phyloP scores from a whole-genome alignment of 768 basidiomycete genomes.

The Clavaria fumosa region DNA sequence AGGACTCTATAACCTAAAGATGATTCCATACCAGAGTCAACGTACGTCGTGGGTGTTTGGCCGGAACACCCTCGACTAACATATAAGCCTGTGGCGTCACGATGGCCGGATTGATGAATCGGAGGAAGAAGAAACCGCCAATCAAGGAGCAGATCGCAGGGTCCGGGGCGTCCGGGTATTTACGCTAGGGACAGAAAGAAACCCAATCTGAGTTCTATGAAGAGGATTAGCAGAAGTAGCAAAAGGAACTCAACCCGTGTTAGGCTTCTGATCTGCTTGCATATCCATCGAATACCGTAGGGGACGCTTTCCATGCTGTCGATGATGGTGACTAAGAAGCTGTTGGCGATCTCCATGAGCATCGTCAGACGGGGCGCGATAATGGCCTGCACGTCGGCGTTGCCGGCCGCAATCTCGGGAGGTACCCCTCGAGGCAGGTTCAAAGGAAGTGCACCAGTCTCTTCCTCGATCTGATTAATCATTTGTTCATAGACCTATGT shows the following conservation, averaged over 20 bases:
- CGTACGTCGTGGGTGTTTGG: slow-evolving; percentile 93
- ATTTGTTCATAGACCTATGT: slow-evolving; percentile 95
- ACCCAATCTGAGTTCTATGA: slow-evolving; percentile 4
- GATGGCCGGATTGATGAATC: slow-evolving; percentile 98
- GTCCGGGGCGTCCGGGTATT: slow-evolving; percentile 98
- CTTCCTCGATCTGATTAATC: slow-evolving; percentile 97
- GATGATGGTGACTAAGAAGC: slow-evolving; percentile 93
- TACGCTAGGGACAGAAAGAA: slow-evolving; percentile 47
- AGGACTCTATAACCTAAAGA: neutral
- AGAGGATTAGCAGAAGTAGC: slow-evolving; percentile 5
- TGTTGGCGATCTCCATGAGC: slow-evolving; percentile 99
- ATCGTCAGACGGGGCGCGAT: slow-evolving; percentile 94
- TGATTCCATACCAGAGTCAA: slow-evolving; percentile 60
- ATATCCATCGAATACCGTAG: slow-evolving; percentile 99
- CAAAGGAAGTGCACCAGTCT: slow-evolving; percentile 80
- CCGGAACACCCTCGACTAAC: slow-evolving; percentile 95
- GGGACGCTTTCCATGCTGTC: slow-evolving; percentile 98
- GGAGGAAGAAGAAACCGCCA: slow-evolving; percentile 98
- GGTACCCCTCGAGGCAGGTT: slow-evolving; percentile 88
- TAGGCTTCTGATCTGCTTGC: slow-evolving; percentile 95
- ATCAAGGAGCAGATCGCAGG: slow-evolving; percentile 97
- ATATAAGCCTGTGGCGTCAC: slow-evolving; percentile 99
- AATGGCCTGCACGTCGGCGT: slow-evolving; percentile 92
- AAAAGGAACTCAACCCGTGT: slow-evolving; percentile 52
- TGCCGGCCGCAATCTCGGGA: slow-evolving; percentile 88